Conservation (phyloP, 805 yeast genomes). For the Cyberlindnera lachancei region DNA sequence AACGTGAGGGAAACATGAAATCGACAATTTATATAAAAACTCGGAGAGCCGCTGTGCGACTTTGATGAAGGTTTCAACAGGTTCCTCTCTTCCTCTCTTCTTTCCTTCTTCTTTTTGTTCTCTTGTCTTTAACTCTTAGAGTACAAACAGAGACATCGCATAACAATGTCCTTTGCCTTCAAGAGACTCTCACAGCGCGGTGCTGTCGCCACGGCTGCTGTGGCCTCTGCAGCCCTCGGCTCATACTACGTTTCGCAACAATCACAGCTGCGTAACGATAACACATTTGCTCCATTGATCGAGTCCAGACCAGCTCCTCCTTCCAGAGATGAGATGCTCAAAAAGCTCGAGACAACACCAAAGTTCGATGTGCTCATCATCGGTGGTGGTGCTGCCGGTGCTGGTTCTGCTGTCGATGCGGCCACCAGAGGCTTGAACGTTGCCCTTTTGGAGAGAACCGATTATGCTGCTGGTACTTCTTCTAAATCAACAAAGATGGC, state of each 20-base stretch:
- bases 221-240: conserved; percentile 17
- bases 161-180: conserved; percentile 21
- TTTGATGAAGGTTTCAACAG: too few relatives aligned
- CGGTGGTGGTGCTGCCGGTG: conserved; percentile 96
- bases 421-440: conserved; percentile 85
- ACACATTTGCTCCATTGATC: conserved; percentile 28
- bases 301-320: conserved; percentile 46
- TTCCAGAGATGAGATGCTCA: conserved; percentile 43
- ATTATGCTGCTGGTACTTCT: conserved; percentile 88
- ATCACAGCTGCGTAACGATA: conserved; percentile 14
- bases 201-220: conserved; percentile 19
- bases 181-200: conserved; percentile 20
- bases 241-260: conserved; percentile 7
- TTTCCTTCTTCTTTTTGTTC: too few relatives aligned
- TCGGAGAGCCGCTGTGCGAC: too few relatives aligned
- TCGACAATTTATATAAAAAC: too few relatives aligned
- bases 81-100: too few relatives aligned
- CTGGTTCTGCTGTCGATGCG: conserved; percentile 92
- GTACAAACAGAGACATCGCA: too few relatives aligned
- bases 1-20: too few relatives aligned
- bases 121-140: too few relatives aligned
- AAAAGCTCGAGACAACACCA: conserved; percentile 38
- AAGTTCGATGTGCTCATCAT: conserved; percentile 77
- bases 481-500: conserved; percentile 94
- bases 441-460: conserved; percentile 77